Percentiles rank a stretch among this genome's conserved stretches.
These are phyloP conservation scores for Hymenoscyphus scutula DNA, from an alignment of 2,329 filamentous ascomycete genomes.

Conservation along the genomic window DNA sequence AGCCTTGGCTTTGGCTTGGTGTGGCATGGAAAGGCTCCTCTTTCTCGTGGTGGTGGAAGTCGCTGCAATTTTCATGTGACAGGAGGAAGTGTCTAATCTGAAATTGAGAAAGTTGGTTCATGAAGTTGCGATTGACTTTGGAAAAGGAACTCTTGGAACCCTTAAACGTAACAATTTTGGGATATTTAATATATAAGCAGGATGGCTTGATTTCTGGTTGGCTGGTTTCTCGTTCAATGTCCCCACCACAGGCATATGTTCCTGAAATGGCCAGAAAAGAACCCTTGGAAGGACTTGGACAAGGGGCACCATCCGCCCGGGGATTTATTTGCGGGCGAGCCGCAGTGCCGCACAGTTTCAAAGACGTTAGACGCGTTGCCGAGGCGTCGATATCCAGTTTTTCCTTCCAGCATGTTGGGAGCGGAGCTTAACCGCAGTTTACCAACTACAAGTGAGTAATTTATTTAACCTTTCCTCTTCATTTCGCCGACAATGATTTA, in stretches of 20 bases:
- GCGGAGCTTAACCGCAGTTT: not conserved
- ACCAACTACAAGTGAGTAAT: not conserved
- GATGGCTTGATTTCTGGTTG: not conserved
- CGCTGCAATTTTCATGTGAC: not conserved
- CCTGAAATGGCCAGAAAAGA: not conserved
- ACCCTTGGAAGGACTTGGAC: not conserved
- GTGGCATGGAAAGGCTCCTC: not conserved
- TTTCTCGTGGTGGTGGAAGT: not conserved
- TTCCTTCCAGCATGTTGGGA: no score
- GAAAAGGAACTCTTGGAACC: not conserved
- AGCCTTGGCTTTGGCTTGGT: not conserved
- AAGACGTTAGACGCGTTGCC: not conserved
- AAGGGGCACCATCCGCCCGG: not conserved
- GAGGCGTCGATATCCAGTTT: not conserved
- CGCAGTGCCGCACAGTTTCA: not conserved
- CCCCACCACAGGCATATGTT: no score
- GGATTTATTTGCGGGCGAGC: not conserved
- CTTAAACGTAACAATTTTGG: not conserved
- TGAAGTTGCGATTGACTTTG: not conserved
- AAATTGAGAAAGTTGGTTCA: not conserved
- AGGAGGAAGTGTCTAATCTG: not conserved
- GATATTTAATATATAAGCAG: not conserved
- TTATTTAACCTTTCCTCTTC: constrained; percentile 8
- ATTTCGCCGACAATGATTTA: constrained; percentile 4
- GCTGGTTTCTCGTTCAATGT: not conserved